phyloP scores from a whole-genome alignment of 2,329 filamentous ascomycete genomes.

The Xylariaceae sp. region DNA sequence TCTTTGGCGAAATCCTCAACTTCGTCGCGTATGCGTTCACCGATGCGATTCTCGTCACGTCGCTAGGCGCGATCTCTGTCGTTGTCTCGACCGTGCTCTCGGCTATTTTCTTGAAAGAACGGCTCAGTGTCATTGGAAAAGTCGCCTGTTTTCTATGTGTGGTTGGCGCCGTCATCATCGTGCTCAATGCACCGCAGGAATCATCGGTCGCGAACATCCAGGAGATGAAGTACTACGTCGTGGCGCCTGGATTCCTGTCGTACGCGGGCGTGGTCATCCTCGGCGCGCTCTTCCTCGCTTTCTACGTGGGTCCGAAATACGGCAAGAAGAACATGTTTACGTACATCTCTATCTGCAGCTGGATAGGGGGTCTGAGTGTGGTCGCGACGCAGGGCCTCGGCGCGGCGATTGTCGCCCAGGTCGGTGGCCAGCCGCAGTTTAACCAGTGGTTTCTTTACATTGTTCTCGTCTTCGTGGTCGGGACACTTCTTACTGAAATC shows the following conservation, averaged over 20 bases:
- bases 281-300: slow-evolving; percentile 63
- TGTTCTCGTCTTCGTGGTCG: slow-evolving; percentile 80
- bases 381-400: slow-evolving; percentile 92
- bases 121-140: slow-evolving; percentile 91
- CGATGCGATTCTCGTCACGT: slow-evolving; percentile 91
- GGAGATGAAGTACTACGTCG: slow-evolving; percentile 84
- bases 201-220: slow-evolving; percentile 83
- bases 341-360: slow-evolving; percentile 92
- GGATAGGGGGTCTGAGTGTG: slow-evolving; percentile 89
- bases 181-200: slow-evolving; percentile 83
- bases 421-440: slow-evolving; percentile 76
- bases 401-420: slow-evolving; percentile 83
- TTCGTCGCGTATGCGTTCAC: slow-evolving; percentile 96
- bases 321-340: slow-evolving; percentile 98
- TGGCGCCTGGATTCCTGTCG: slow-evolving; percentile 77
- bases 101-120: slow-evolving; percentile 92
- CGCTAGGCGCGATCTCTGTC: slow-evolving; percentile 83
- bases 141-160: slow-evolving; percentile 95
- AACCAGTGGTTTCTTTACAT: slow-evolving; percentile 98
- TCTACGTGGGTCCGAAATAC: slow-evolving; percentile 80
- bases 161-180: slow-evolving; percentile 86
- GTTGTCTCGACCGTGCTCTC: slow-evolving; percentile 88
- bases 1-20: slow-evolving; percentile 92
- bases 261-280: slow-evolving; percentile 81
- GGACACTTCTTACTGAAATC: slow-evolving; percentile 88